A percentile compares a stretch with the other conserved stretches of the same genome.
Evolutionary conservation across 169 alveolate species (phyloP).

Genomic region (Miamiensis avidus): DNA sequence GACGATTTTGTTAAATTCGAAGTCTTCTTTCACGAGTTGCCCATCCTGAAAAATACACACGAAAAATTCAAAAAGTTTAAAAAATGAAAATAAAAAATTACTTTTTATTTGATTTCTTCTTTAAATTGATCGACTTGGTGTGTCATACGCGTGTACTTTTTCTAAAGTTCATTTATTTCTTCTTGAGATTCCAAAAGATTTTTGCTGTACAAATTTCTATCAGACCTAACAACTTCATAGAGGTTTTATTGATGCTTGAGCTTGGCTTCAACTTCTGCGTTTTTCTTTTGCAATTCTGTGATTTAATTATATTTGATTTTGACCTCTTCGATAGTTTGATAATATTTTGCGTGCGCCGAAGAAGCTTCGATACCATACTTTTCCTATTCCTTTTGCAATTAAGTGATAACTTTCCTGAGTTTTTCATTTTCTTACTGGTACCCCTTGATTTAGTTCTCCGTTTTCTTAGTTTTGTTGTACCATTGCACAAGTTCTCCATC

Average conservation of each 20-base stretch:
- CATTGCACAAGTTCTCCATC: constrained; percentile 50
- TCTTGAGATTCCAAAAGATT: constrained; percentile 85
- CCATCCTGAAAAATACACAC: constrained; percentile 26
- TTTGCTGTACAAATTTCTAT: constrained; percentile 87
- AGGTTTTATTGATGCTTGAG: constrained; percentile 83
- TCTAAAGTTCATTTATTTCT: constrained; percentile 79
- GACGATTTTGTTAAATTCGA: constrained; percentile 77
- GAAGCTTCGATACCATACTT: constrained; percentile 80
- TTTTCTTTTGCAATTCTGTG: constrained; percentile 79
- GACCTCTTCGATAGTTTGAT: constrained; percentile 80
- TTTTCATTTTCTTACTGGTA: constrained; percentile 56
- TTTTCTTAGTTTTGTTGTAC: constrained; percentile 52
- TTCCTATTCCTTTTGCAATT: constrained; percentile 63
- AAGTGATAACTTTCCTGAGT: constrained; percentile 48
- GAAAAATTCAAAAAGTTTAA: no score
- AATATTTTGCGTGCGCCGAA: constrained; percentile 79
- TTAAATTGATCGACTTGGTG: constrained; percentile 75
- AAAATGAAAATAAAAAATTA: no score
- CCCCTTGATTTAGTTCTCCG: constrained; percentile 61
- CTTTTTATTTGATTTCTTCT: constrained; percentile 79
- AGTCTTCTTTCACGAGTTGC: constrained; percentile 67
- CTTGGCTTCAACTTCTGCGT: constrained; percentile 83
- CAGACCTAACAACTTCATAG: constrained; percentile 87
- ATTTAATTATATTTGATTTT: constrained; percentile 80
- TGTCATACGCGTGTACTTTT: constrained; percentile 76